Base-by-base conservation (phyloP, 352 stramenopile species). In the Globisporangium recalcitrans region DNA sequence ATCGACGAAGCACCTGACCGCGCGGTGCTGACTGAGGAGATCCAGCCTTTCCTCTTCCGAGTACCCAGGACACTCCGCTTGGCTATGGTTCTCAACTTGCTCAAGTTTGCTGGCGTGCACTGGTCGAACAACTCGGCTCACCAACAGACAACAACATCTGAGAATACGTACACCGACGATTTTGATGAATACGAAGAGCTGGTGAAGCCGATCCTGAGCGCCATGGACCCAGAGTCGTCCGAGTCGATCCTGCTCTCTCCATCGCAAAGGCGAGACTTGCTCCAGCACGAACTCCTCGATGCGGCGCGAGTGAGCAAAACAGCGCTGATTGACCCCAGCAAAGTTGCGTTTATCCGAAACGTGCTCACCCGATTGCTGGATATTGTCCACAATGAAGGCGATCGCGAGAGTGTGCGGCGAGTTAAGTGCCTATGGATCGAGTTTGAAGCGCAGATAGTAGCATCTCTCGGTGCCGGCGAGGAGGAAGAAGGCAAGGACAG, bases 31-130 rank as follows among this genome's bases (percentile, higher is more conserved):
- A 84, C 70, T 0, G 86, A 95, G 54, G 86, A 95, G 65, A 74
- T 92, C 32, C 69, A 88, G 34, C 86, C 86, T 24, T 95, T 92
- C 66, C 58, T 95, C 31, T 91, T 92, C 66, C 42, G 54, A 44
- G 69, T 91, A 19, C 73, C 74, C 0, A 29, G 42, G n/a, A n/a
- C 40, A 0, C 58, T 75, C n/a, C 75, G 70, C 16, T 68, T 75
- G 52, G 29, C 60, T 0, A 49, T 85, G 16, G 49, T 89, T 32
- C 52, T 63, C 1, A 70, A 72, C 11, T 52, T 91, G 11, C 63
- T 95, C 13, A 52, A 76, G 13, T 54, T 78, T 46, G 67, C 74
- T 40, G 85, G 82, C 31, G 65, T 92, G n/a, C 47, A 68, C 4
- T 71, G 69, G 49, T 55, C 32, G 40, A 60, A 26, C 48, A 38